These are phyloP conservation scores for Cystoderma amianthinum DNA, from an alignment of 768 basidiomycete species.

Conservation along the genomic window DNA sequence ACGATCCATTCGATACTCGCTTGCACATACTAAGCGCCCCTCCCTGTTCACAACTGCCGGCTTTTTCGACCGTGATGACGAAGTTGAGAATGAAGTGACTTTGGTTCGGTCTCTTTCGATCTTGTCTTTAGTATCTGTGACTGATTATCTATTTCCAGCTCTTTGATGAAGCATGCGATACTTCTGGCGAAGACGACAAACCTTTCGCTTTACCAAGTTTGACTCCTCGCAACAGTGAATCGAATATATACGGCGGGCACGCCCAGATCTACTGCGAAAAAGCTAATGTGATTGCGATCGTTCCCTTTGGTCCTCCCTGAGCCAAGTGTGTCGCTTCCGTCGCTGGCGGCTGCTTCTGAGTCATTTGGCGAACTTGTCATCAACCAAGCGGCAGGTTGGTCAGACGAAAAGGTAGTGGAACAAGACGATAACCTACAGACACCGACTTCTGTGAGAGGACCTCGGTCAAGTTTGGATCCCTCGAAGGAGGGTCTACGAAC, in stretches of 20 bases:
- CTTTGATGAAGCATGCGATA: conserved; percentile 9
- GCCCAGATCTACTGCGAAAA: conserved; percentile 10
- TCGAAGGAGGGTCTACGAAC: too few species aligned
- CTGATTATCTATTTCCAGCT: neutral
- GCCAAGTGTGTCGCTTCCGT: conserved; percentile 10
- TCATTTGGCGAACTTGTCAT: conserved; percentile 5
- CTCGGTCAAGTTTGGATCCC: too few species aligned
- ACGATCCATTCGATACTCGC: too few species aligned
- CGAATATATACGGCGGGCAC: conserved; percentile 23
- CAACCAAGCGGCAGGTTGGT: too few species aligned
- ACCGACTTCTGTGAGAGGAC: too few species aligned
- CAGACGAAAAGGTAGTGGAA: too few species aligned
- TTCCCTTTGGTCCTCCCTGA: conserved; percentile 12
- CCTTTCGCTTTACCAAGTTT: conserved; percentile 9
- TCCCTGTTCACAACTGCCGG: conserved; percentile 12
- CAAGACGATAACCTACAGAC: too few species aligned
- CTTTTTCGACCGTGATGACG: neutral
- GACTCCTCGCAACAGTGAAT: conserved; percentile 14
- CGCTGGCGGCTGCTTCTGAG: conserved; percentile 4
- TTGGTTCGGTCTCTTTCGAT: neutral
- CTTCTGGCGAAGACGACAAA: conserved; percentile 8
- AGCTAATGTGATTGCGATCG: conserved; percentile 11
- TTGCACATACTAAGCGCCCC: too few species aligned
- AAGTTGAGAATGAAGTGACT: conserved; percentile 4
- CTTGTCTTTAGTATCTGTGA: neutral